Conservation (phyloP, 1,284 basidiomycete species). For the Rhodotorula sp. region DNA sequence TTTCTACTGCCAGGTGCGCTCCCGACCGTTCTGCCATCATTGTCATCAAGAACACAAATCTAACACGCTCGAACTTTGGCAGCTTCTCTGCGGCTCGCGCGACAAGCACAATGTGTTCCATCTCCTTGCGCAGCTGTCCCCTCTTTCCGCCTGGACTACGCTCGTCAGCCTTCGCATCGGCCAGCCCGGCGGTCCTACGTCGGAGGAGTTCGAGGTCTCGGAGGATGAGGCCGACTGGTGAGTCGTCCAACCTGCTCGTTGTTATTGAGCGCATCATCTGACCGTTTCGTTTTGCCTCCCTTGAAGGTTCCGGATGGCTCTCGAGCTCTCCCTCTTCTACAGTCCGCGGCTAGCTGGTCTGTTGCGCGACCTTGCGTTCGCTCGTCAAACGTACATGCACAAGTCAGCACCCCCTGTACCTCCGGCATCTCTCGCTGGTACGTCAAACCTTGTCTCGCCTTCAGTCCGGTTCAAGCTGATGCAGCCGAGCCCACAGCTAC, state of each 20-base stretch:
- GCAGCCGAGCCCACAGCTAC: too few species aligned
- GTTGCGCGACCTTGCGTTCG: not conserved
- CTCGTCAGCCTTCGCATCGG: slow-evolving; percentile 22
- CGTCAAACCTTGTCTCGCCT: not conserved
- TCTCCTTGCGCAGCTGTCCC: slow-evolving; percentile 22
- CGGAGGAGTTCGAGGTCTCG: slow-evolving; percentile 30
- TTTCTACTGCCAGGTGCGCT: slow-evolving; percentile 32
- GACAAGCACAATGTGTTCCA: slow-evolving; percentile 39
- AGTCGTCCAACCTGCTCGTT: not conserved
- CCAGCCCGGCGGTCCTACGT: slow-evolving; percentile 16
- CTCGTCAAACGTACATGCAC: not conserved
- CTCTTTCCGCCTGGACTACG: slow-evolving; percentile 25
- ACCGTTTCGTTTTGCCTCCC: too few species aligned
- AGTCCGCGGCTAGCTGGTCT: slow-evolving; percentile 6
- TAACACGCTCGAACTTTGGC: not conserved
- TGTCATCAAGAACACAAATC: not conserved
- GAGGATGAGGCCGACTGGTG: slow-evolving; percentile 35
- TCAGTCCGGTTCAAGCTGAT: too few species aligned
- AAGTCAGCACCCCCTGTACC: not conserved
- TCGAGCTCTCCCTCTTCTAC: slow-evolving; percentile 32
- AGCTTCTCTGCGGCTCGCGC: slow-evolving; percentile 29
- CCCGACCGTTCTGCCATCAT: too few species aligned
- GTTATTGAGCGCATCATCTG: not conserved
- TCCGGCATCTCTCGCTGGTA: not conserved
- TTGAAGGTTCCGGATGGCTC: slow-evolving; percentile 24